Evolutionary conservation across 2,329 filamentous ascomycete species (phyloP), one percentile per base, ranked within the genome.

Genomic region (Tricladium varicosporioides): DNA sequence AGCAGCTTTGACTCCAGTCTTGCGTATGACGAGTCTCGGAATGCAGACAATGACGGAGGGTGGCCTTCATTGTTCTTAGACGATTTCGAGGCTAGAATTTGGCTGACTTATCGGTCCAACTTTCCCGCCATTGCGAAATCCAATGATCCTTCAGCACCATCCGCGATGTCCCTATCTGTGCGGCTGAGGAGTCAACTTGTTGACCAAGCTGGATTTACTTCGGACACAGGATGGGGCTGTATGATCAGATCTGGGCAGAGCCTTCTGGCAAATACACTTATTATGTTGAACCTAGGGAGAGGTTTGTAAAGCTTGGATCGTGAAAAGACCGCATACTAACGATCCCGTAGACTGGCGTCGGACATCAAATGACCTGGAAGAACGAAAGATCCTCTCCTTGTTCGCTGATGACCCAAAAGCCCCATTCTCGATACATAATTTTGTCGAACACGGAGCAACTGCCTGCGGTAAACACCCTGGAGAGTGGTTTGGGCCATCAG

Each of bases 401-500:
- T 99, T 99, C 67, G 91, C 93, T 19, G 94, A 99, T 68, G 87
- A 93, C 60, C 85, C 90, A 2, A 81, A 80, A 63, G 92, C 94
- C 2, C 91, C 92, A 0, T 97, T 96, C 70, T 97, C 93, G 1
- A 91, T 99, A 65, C 94, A 99, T 69, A 90, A 87, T 60, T 99
- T 99, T 68, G 94, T 99, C 36, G 80, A 87, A 53, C 89, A 96
- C 66, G 94, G 94, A 15, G 92, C 92, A 19, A 80, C 82, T 36
- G 87, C 88, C 2, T 99, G 94, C 72, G 92, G 91, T 3, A 97
- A 96, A 73, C 90, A 95, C 68, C 94, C 94, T 0, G 94, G 94
- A 40, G 91, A 97, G 74, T 99, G 94, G 94, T 99, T 99, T 74
- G 94, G 94, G 0, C 94, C 94, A n/a, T 97, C 92, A 15, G 94